Base-by-base conservation (phyloP, 2,329 filamentous ascomycete species). In the Coniochaeta sp. region DNA sequence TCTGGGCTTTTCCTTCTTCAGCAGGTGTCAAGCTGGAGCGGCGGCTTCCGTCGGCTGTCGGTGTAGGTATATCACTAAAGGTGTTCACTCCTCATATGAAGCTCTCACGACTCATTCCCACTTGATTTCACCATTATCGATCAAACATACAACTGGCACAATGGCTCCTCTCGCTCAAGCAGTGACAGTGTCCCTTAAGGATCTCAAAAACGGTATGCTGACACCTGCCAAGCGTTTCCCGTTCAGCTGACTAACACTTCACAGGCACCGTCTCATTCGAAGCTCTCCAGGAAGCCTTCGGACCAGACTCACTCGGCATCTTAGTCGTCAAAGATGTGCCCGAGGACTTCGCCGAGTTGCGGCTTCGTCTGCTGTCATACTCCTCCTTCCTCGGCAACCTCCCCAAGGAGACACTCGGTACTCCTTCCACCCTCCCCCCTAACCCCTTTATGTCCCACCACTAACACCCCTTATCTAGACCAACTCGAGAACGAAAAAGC, bases 291-390 rank as follows among this genome's bases (percentile, higher is more conserved):
- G 70, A 86, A 59, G 94, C 94, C 0, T 97, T 99, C 65, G 94
- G 94, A 0, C 90, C 91, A 1, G 83, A 88, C 24, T 96, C 91
- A 2, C 75, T 97, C 10, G 94, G 94, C 0, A 96, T 99, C 50
- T 85, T 99, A 51, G 74, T 97, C n/a, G 91, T 99, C 47, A 90
- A 87, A 65, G 89, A 91, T 64, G 81, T 97, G 0, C 89, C 91
- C 0, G 56, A 76, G 6, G 75, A 82, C 50, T 99, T 95, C 61
- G 69, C 78, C 13, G 70, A 78, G 16, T 72, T 96, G 40, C 82
- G 94, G 55, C 80, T 80, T 53, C 79, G 80, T 54, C 79, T 95
- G 2, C 77, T 99, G 6, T 94, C 89, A 0, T 94, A 94, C 65
- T 84, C 91, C 4, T 95, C 90, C 0, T 94, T 94, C 65, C 82